Base-by-base conservation (phyloP, 441 rosid genomes). In the Hura crepitans region DNA sequence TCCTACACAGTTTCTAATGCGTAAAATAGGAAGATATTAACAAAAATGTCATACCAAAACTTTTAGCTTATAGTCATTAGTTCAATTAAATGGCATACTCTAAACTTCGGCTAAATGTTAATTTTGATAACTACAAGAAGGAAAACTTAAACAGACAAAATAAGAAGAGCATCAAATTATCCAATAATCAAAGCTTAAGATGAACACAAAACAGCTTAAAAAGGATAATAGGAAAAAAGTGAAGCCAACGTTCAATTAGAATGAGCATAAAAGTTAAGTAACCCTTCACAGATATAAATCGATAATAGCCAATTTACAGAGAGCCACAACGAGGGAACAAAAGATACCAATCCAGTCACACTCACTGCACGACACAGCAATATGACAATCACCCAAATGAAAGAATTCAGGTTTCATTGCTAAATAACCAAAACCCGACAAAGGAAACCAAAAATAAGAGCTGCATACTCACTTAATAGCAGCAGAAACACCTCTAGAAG, bases 381-480 rank as follows among this genome's bases (percentile, higher is more conserved):
- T n/a, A 56, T 75, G 28, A 61, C 33, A 42, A 60, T 5, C 10
- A 42, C 70, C 75, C 71, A 77, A 23, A 22, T 11, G 69, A 66
- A 57, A 47, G n/a, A 72, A 72, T 51, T 33, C 75, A 70, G 54
- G 71, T 79, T 81, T 81, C 79, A 74, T 58, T 39, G 59, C 62
- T 39, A 61, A 72, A 59, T 23, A 77, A 72, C 43, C 49, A 51
- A 67, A 70, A 78, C 70, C 80, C 78, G 68, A 58, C 10, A 27
- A 25, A 69, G 39, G 47, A 66, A 71, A 18, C 56, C 49, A n/a
- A 4, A 65, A 59, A 61, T 2, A 50, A 59, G 68, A 67, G 57
- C 1, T 23, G 58, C 68, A 66, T 45, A 82, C 92, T 87, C 70
- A 85, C 92, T 68, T 6, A 78, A 75, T 60, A 84, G 70, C 74